A percentile compares a stretch with the other conserved stretches of the same genome.
phyloP scores from a whole-genome alignment of 106 monocot genomes.

The Cymbidium sinense region DNA sequence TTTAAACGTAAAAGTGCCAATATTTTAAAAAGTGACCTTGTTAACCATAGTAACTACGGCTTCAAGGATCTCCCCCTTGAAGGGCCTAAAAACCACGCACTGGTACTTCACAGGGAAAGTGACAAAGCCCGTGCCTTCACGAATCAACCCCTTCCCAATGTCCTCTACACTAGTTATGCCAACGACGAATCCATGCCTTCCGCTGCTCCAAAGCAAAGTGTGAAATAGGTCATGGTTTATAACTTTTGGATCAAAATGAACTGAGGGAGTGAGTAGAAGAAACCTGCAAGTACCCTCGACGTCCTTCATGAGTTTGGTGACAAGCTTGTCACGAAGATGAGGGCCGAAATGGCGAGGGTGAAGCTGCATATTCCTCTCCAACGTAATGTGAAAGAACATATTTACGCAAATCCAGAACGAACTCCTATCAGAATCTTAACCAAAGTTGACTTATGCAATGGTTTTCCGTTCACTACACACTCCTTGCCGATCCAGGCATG shows the following conservation, averaged over 20 bases:
- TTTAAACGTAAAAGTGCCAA: not conserved
- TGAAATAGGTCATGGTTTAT: slow-evolving; percentile 9
- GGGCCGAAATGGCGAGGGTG: slow-evolving; percentile 94
- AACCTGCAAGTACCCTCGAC: slow-evolving; percentile 99
- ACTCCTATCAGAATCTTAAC: not conserved
- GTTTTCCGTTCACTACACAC: too few species aligned
- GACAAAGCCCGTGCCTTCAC: slow-evolving; percentile 95
- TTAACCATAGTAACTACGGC: slow-evolving; percentile 97
- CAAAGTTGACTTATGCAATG: not conserved
- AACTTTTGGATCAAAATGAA: not conserved
- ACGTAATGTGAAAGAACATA: slow-evolving; percentile 94
- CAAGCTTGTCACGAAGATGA: slow-evolving; percentile 90
- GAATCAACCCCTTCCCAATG: slow-evolving; percentile 86
- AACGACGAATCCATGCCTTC: slow-evolving; percentile 92
- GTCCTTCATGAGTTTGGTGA: slow-evolving; percentile 91
- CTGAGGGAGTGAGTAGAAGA: not conserved
- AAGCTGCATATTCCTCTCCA: slow-evolving; percentile 91
- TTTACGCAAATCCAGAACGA: not conserved
- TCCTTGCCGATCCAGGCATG: too few species aligned
- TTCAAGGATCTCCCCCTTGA: slow-evolving; percentile 90
- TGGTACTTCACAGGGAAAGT: slow-evolving; percentile 99
- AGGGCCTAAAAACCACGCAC: slow-evolving; percentile 93
- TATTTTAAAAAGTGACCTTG: slow-evolving; percentile 41
- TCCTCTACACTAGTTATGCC: slow-evolving; percentile 87
- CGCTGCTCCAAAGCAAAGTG: slow-evolving; percentile 24